Conservation (phyloP, 1,284 basidiomycete species). For the Fomitiporia mediterranea region DNA sequence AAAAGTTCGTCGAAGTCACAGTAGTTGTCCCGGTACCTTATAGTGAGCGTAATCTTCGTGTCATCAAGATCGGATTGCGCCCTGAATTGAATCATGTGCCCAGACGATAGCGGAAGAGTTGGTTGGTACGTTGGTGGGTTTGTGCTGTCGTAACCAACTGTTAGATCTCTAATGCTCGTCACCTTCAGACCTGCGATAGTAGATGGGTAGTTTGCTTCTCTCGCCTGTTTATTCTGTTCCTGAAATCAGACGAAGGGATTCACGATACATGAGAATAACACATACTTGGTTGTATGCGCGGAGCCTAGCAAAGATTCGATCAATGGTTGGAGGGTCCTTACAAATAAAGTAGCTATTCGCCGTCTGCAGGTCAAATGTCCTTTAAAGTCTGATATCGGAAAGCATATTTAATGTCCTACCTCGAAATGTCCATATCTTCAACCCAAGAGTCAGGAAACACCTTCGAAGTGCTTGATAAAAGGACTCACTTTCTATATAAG, state of each 20-base stretch:
- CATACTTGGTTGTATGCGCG: constrained; percentile 48
- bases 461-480: neutral
- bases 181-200: constrained; percentile 58
- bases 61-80: constrained; percentile 40
- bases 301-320: constrained; percentile 61
- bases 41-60: constrained; percentile 57
- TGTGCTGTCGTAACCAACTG: constrained; percentile 66
- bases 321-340: constrained; percentile 54
- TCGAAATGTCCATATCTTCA: constrained; percentile 51
- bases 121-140: constrained; percentile 65
- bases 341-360: constrained; percentile 82
- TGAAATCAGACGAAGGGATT: neutral
- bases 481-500: constrained; percentile 45
- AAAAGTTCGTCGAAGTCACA: too few species aligned
- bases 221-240: constrained; percentile 22
- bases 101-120: constrained; percentile 65
- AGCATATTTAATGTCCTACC: constrained; percentile 34
- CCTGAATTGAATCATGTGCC: constrained; percentile 81
- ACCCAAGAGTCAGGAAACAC: neutral
- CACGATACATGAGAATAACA: neutral
- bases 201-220: constrained; percentile 47
- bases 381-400: neutral
- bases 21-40: constrained; percentile 51
- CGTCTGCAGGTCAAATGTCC: constrained; percentile 42
- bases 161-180: constrained; percentile 66